Evolutionary conservation across 768 basidiomycete species (phyloP).

Genomic region (Dioszegia aurantiaca): DNA sequence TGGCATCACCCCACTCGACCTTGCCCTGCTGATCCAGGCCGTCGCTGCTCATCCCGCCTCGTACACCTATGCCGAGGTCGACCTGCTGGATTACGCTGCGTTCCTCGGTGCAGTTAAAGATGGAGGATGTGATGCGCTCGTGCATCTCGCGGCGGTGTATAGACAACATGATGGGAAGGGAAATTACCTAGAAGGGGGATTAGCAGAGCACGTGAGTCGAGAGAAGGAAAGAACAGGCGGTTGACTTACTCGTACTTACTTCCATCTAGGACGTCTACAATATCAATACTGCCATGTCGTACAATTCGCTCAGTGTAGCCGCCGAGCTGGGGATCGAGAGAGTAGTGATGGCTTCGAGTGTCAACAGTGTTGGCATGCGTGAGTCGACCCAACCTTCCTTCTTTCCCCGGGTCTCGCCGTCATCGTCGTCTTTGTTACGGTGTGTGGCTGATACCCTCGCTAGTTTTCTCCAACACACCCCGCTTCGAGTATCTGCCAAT

Average conservation of each 20-base stretch:
- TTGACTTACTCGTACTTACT: neutral
- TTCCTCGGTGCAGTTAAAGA: conserved; percentile 20
- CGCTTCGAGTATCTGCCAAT: conserved; percentile 44
- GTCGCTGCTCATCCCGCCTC: neutral
- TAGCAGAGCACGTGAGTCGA: conserved; percentile 13
- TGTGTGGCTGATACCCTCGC: neutral
- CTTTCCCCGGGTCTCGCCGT: neutral
- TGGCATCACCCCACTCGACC: neutral
- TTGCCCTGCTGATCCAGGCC: neutral
- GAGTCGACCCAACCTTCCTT: conserved; percentile 12
- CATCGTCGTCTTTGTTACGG: neutral
- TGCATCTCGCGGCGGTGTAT: conserved; percentile 39
- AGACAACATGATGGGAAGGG: conserved; percentile 20
- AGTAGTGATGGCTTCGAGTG: conserved; percentile 43
- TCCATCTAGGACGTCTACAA: conserved; percentile 33
- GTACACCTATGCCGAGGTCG: conserved; percentile 21
- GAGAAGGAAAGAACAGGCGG: conserved; percentile 9
- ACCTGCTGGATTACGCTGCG: conserved; percentile 24
- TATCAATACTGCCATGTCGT: conserved; percentile 37
- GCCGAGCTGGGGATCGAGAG: conserved; percentile 36
- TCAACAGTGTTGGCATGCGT: conserved; percentile 45
- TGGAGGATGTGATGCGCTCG: conserved; percentile 33
- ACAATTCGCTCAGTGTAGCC: conserved; percentile 42
- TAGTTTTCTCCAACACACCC: conserved; percentile 36
- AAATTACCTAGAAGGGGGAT: conserved; percentile 7